Conservation (phyloP, 2,329 filamentous ascomycete genomes). For the Ophidiomyces ophidiicola region DNA sequence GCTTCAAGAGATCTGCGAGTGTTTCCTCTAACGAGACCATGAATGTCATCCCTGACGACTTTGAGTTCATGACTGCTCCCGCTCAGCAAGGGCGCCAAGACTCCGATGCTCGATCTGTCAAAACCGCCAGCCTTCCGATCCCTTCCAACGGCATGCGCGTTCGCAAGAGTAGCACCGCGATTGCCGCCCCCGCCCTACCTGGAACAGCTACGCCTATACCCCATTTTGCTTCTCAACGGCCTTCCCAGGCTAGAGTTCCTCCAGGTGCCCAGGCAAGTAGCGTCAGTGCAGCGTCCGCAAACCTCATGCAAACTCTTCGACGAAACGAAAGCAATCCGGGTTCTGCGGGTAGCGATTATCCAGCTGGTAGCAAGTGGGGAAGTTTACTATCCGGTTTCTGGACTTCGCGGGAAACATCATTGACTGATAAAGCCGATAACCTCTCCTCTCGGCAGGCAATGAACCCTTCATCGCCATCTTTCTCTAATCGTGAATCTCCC, state of each 20-base stretch:
- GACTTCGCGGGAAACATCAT: constrained; percentile 39
- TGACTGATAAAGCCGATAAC: constrained; percentile 28
- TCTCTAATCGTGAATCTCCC: neutral
- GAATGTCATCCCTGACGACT: constrained; percentile 25
- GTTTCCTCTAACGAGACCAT: constrained; percentile 34
- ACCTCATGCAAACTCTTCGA: constrained; percentile 42
- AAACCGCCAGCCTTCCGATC: constrained; percentile 34
- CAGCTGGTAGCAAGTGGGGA: constrained; percentile 41
- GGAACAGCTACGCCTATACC: constrained; percentile 41
- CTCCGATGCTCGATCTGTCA: constrained; percentile 35
- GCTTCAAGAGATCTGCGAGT: constrained; percentile 32
- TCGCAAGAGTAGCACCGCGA: constrained; percentile 39
- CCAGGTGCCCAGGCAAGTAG: constrained; percentile 16
- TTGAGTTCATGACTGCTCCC: constrained; percentile 20
- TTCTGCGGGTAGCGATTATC: constrained; percentile 36
- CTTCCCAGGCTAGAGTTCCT: constrained; percentile 6
- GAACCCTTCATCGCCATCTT: neutral
- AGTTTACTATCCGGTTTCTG: constrained; percentile 46
- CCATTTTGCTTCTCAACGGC: constrained; percentile 39
- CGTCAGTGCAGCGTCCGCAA: constrained; percentile 42
- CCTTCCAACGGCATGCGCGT: constrained; percentile 31
- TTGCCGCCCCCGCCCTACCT: constrained; percentile 42
- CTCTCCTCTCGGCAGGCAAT: constrained; percentile 9
- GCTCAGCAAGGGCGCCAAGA: constrained; percentile 26
- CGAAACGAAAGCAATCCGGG: constrained; percentile 40